Base-by-base conservation (phyloP, 2,329 filamentous ascomycete genomes). In the Arthroderma uncinatum region DNA sequence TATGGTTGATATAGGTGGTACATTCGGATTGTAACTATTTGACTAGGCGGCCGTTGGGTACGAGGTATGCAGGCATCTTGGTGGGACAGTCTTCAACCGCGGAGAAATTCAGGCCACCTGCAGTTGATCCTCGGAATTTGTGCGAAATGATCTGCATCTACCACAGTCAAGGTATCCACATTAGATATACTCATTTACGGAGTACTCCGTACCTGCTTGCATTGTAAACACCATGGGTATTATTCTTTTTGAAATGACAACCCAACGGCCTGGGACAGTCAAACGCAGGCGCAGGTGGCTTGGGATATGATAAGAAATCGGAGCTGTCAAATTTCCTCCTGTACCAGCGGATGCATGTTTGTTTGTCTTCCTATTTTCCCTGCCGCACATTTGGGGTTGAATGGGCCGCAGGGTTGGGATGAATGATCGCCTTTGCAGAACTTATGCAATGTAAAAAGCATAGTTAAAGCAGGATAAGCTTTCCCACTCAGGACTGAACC, bases 401-500 rank as follows among this genome's bases (percentile, higher is more conserved):
- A 48, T 28, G 42, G 42, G 42, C 42, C 42, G 12, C 42, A 48
- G 23, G 25, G 9, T 21, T 28, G 42, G 40, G 25, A 30, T n/a
- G 14, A 4, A 6, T 12, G 42, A 48, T 48, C 23, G 12, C 12
- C 23, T 48, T 48, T 48, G 42, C 42, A 25, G 42, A 10, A 25
- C 42, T 48, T n/a, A 48, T n/a, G 21, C 42, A n/a, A 21, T 30
- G 25, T 21, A 30, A 12, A 21, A n/a, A 23, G 21, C 21, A 9
- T n/a, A 48, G 42, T 48, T 48, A 48, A 48, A 48, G 42, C 2
- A 48, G 21, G 42, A 48, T 28, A 48, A 30, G 42, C 42, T 48
- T 48, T 48, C 42, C 28, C 28, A 12, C 23, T 21, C 6, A 4
- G 4, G 4, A 25, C 5, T 28, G 12, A 21, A n/a, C 10, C 12